phyloP scores from a whole-genome alignment of 805 yeast species.

The Teunomyces tritomae region DNA sequence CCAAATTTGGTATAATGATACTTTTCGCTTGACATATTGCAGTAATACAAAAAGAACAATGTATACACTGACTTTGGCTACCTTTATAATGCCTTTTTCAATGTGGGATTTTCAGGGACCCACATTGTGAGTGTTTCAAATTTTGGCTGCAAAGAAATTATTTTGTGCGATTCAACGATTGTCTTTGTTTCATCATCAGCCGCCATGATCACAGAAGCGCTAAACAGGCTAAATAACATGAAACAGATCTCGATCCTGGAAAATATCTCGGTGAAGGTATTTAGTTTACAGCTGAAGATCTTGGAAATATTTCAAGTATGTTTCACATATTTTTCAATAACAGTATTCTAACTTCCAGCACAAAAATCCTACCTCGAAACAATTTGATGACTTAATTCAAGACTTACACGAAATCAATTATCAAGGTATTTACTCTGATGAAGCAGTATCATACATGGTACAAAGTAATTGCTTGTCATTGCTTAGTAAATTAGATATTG shows the following conservation, averaged over 20 bases:
- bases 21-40: conserved; percentile 4
- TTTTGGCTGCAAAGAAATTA: not conserved
- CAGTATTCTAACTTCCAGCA: not conserved
- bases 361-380: not conserved
- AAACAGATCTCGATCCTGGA: not conserved
- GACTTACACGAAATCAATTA: not conserved
- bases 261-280: not conserved
- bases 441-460: not conserved
- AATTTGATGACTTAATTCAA: not conserved
- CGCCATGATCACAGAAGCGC: not conserved
- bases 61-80: too few species aligned
- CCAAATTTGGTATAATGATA: conserved; percentile 21
- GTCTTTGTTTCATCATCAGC: not conserved
- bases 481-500: not conserved
- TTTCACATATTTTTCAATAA: too few species aligned
- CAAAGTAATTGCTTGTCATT: not conserved
- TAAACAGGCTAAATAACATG: not conserved
- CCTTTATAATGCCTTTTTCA: not conserved
- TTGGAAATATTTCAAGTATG: not conserved
- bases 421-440: not conserved
- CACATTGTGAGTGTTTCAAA: not conserved
- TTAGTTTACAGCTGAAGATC: not conserved
- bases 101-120: not conserved
- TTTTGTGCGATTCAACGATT: not conserved
- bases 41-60: too few species aligned